Evolutionary conservation across 78 protist genomes (phyloP).

Genomic region (Acrasis kona): DNA sequence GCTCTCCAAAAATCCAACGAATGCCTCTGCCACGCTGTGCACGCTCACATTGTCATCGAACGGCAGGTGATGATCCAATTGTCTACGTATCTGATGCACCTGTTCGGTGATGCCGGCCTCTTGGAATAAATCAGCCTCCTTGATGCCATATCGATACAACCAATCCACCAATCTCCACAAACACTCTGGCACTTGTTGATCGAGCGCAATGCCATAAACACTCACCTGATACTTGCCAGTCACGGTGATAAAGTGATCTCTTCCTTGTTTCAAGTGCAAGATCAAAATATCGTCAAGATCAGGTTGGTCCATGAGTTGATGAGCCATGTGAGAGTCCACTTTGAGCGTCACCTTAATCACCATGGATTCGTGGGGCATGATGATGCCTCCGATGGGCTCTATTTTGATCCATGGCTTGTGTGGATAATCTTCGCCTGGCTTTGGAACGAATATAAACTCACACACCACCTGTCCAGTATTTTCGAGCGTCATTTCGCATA

Average conservation of each 20-base stretch:
- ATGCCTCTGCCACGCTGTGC: constrained; percentile 53
- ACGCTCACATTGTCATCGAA: not conserved
- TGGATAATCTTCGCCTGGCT: constrained; percentile 23
- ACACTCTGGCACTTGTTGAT: constrained; percentile 65
- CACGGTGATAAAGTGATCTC: constrained; percentile 42
- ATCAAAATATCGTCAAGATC: constrained; percentile 68
- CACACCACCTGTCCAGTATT: constrained; percentile 64
- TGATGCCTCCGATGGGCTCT: constrained; percentile 42
- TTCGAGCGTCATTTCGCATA: constrained; percentile 11
- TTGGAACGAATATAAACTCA: constrained; percentile 58
- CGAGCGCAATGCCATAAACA: constrained; percentile 51
- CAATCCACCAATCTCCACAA: constrained; percentile 65
- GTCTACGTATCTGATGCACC: constrained; percentile 31
- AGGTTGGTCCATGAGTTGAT: constrained; percentile 18
- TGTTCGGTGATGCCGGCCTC: constrained; percentile 30
- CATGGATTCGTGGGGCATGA: constrained; percentile 36
- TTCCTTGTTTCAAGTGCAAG: constrained; percentile 63
- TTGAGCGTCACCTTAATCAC: constrained; percentile 8
- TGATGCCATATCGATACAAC: constrained; percentile 31
- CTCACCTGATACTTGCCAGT: constrained; percentile 34
- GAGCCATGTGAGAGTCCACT: constrained; percentile 18
- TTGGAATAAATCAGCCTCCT: constrained; percentile 30
- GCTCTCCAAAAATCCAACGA: constrained; percentile 45
- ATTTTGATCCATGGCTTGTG: constrained; percentile 63
- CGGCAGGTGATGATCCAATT: constrained; percentile 31